These are phyloP conservation scores for Cryptococcus sp. DNA, from an alignment of 1,284 basidiomycete genomes.

Conservation along the genomic window DNA sequence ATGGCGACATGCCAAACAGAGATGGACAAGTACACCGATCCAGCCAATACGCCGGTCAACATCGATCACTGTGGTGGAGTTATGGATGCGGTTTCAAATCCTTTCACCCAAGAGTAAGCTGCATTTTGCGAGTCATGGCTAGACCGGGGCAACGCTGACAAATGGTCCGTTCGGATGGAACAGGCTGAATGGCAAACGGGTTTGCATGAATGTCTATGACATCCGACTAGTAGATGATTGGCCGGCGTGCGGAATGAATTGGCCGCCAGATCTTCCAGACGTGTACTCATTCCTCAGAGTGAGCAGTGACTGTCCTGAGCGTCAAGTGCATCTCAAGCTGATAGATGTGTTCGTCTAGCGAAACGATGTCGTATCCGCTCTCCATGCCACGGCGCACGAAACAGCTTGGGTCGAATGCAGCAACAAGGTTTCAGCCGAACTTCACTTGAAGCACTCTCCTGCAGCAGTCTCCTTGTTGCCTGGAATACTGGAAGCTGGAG, in stretches of 20 bases:
- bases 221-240: conserved; percentile 78
- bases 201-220: conserved; percentile 95
- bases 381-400: conserved; percentile 78
- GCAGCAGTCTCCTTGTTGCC: conserved; percentile 80
- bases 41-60: conserved; percentile 61
- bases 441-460: conserved; percentile 63
- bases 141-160: not conserved
- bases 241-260: conserved; percentile 97
- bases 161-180: not conserved
- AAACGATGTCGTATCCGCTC: conserved; percentile 72
- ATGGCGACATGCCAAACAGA: conserved; percentile 66
- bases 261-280: conserved; percentile 85
- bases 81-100: conserved; percentile 63
- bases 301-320: conserved; percentile 37
- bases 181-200: conserved; percentile 69
- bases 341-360: conserved; percentile 56
- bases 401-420: conserved; percentile 90
- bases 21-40: conserved; percentile 56
- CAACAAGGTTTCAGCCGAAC: conserved; percentile 64
- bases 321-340: not conserved
- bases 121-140: not conserved
- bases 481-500: conserved; percentile 66
- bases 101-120: conserved; percentile 66
- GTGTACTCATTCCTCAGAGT: conserved; percentile 80
- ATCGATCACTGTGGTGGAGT: conserved; percentile 68